A percentile compares a stretch with the other conserved stretches of the same genome.
Conservation (phyloP, 257 asterid species). For the Oldenlandia corymbosa region DNA sequence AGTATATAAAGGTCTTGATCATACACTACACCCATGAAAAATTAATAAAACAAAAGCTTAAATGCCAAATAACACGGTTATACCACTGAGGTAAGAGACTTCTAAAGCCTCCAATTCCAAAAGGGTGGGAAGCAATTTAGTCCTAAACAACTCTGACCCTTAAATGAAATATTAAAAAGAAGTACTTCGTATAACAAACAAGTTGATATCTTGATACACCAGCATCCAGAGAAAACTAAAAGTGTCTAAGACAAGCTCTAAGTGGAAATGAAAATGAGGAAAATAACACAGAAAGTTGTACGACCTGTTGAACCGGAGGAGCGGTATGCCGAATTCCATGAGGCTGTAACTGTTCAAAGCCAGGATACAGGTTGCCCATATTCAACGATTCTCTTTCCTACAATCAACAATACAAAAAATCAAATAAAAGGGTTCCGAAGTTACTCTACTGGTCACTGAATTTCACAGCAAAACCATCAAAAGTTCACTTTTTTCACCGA, state of each 20-base stretch:
- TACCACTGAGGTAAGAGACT: not conserved
- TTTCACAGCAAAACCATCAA: not conserved
- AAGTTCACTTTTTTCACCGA: not conserved
- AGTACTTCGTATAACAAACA: not conserved
- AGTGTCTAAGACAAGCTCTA: not conserved
- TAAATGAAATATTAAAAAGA: not conserved
- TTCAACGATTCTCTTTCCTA: conserved; percentile 57
- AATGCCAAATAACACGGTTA: not conserved
- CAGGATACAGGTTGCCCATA: conserved; percentile 51
- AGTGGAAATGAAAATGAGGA: not conserved
- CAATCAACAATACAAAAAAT: conserved; percentile 15
- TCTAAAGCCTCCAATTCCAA: conserved; percentile 1
- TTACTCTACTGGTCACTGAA: not conserved
- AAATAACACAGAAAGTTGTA: not conserved
- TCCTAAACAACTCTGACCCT: not conserved
- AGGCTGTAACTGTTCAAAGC: conserved; percentile 57
- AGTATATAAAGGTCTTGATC: not conserved
- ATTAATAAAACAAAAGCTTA: not conserved
- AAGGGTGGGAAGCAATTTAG: not conserved
- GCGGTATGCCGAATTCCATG: conserved; percentile 46
- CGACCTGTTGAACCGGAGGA: conserved; percentile 56
- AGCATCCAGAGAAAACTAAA: not conserved
- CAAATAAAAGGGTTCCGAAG: not conserved
- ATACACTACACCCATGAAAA: not conserved
- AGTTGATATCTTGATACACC: not conserved